phyloP scores from a whole-genome alignment of 2,329 filamentous ascomycete species.

The Xylariaceae sp. region DNA sequence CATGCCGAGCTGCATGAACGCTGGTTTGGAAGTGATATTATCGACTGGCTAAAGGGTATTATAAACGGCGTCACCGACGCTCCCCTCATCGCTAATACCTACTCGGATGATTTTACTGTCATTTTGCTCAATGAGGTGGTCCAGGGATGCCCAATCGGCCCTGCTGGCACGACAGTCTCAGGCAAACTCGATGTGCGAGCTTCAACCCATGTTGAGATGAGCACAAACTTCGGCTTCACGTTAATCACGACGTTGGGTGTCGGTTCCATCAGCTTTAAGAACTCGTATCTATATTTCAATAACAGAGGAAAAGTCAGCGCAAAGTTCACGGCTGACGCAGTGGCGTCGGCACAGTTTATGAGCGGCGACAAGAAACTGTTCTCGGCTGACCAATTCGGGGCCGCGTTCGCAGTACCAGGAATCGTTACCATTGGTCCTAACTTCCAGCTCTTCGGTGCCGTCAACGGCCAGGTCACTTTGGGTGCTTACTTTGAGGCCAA shows the following conservation, averaged over 20 bases:
- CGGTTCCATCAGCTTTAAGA: conserved; percentile 36
- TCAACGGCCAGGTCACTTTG: conserved; percentile 32
- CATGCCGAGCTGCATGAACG: conserved; percentile 42
- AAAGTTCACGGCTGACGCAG: conserved; percentile 36
- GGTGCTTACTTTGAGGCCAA: conserved; percentile 35
- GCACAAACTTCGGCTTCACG: conserved; percentile 32
- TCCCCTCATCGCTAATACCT: background rate
- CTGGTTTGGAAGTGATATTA: conserved; percentile 28
- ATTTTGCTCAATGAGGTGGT: background rate
- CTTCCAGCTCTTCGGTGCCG: conserved; percentile 33
- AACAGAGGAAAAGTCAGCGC: conserved; percentile 30
- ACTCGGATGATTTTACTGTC: background rate
- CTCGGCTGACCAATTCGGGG: conserved; percentile 35
- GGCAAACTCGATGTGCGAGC: conserved; percentile 12
- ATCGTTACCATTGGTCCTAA: conserved; percentile 39
- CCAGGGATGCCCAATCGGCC: no score
- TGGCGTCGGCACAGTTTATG: conserved; percentile 26
- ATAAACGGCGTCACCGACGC: conserved; percentile 32
- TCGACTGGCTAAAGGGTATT: conserved; percentile 18
- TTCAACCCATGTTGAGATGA: conserved; percentile 31
- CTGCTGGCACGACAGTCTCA: background rate
- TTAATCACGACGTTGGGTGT: conserved; percentile 33
- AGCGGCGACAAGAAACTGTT: conserved; percentile 28
- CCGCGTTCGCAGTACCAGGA: conserved; percentile 37
- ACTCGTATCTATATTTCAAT: background rate